Evolutionary conservation across 2,329 filamentous ascomycete species (phyloP), one percentile per base, ranked within the genome.

Genomic region (Aureobasidium lini): DNA sequence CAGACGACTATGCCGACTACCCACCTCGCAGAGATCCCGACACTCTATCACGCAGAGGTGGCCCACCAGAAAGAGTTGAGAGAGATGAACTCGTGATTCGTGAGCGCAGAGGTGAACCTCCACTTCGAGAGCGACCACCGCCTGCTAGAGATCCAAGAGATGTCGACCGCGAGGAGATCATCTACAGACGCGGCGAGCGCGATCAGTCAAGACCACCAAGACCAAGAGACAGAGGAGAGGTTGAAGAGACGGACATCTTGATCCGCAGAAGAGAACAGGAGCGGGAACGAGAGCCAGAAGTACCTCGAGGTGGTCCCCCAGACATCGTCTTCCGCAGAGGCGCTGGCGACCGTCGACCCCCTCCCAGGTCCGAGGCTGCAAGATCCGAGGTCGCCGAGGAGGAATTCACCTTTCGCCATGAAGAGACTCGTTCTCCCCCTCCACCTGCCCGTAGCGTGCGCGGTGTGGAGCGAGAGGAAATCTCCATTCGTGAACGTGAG

Each of bases 51-150:
- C 44, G 63, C 28, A 57, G 61, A 53, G 61, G 62, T 18, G 53
- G 46, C 2, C 61, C 61, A 6, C 49, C 50, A 16, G 61, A 66
- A 62, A 69, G 72, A 50, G 70, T 76, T 58, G 75, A 77, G 62
- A 70, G 75, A 61, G 74, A 76, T 56, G 71, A 74, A 58, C 70
- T 75, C 58, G 70, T 72, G 28, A 71, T 76, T 57, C 64, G 67
- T n/a, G 68, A 71, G 52, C 65, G 67, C 18, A 64, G 66, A 40
- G 62, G 61, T 23, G 66, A 67, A 23, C 66, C 66, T 36, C 54
- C 43, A 16, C 65, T 66, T 13, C 16, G 57, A 31, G 47, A 52
- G 31, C 39, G 50, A 64, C 49, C 67, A 66, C 60, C 64, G 32
- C 54, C 62, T 34, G 15, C 34, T 56, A 64, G 52, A 56, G 59